Base-by-base conservation (phyloP, 148 eudicot genomes). In the Chenopodium quinoa region DNA sequence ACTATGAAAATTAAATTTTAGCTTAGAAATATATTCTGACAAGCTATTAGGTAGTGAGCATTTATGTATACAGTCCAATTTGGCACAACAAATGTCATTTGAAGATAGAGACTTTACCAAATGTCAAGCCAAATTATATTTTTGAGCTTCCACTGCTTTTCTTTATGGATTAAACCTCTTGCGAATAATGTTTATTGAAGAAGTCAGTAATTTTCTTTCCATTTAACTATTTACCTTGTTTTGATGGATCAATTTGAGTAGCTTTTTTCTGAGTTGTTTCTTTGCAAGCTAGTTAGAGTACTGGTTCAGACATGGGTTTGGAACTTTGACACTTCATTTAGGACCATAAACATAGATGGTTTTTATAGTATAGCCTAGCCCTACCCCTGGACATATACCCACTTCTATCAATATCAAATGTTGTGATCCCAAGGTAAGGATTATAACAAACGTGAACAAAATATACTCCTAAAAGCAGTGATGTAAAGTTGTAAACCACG, bases 401-500 rank as follows among this genome's bases (percentile, higher is more conserved):
- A 56, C 17, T 4, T 56, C 62, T 56, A 17, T 14, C 22, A 47
- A 23, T 48, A 25, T 25, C 19, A 23, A 23, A 23, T 73, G 7
- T 48, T 48, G 2, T 48, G 32, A 73, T 62, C 27, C 19, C 11
- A 5, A 47, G 13, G 2, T 16, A 17, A 32, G 40, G 13, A 14
- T 16, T 69, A 44, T 69, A 16, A 69, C n/a, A 69, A 32, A 69
- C 46, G n/a, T 71, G 48, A 71, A 29, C 27, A 7, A 20, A 20
- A 20, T 40, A 2, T 44, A 40, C 25, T 44, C 44, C 12, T 52
- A 19, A 27, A 56, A 20, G 17, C 34, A 46, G 23, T 66, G 73
- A 65, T 78, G 60, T 52, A 65, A 66, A 32, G 73, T 46, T 78
- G 60, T 52, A 65, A 66, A 32, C 71, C 73, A 44, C 73, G 48